Evolutionary conservation across 495 filamentous ascomycete species (phyloP), one percentile per base, ranked within the genome.

Genomic region (Penicillium argentinense): DNA sequence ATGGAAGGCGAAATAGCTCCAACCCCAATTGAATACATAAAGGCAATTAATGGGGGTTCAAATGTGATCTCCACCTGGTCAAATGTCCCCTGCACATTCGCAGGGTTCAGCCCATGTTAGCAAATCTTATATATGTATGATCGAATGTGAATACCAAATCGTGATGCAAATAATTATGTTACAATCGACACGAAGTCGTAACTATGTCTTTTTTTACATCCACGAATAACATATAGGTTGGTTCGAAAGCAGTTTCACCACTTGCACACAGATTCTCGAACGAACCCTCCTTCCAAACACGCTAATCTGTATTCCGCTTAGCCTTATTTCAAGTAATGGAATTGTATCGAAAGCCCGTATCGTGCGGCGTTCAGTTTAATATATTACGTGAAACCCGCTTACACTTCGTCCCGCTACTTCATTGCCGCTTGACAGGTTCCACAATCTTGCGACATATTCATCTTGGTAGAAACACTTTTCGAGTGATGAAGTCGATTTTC

Each of bases 1-100:
- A 53, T 87, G 83, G 83, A 85, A 85, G 69, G 72, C 71, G 38
- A 66, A 57, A 45, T 84, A 57, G 45, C 9, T n/a, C 9, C 4
- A 30, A 6, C 5, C 28, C n/a, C n/a, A n/a, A n/a, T n/a, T n/a
- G n/a, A n/a, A n/a, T n/a, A n/a, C n/a, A n/a, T n/a, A n/a, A n/a
- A n/a, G n/a, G n/a, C n/a, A n/a, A n/a, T n/a, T n/a, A n/a, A n/a
- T n/a, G n/a, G n/a, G n/a, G n/a, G n/a, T n/a, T n/a, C n/a, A n/a
- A n/a, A n/a, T n/a, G n/a, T n/a, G n/a, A n/a, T n/a, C n/a, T n/a
- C n/a, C n/a, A n/a, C n/a, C n/a, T n/a, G n/a, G n/a, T n/a, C n/a
- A n/a, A n/a, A n/a, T n/a, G n/a, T n/a, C n/a, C n/a, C n/a, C n/a
- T n/a, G n/a, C n/a, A n/a, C n/a, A n/a, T n/a, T n/a, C n/a, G n/a